Percentiles rank a stretch among this genome's conserved stretches.
These are phyloP conservation scores for sorghum (Sorghum bicolor) DNA, from an alignment of 176 grass and related monocot genomes.

Conservation along the genomic window Sorghum_bicolor_NCBIv3 NC_012875.2:58463501-58464000, in stretches of 20 bases:
- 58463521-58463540: too few species aligned
- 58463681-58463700: not conserved
- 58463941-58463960: slow-evolving; percentile 50
- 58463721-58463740: not conserved
- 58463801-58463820: too few species aligned
- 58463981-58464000: slow-evolving; percentile 3
- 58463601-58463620: not conserved
- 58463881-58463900: not conserved
- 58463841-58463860: not conserved
- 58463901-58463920: not conserved
- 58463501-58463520: too few species aligned
- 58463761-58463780: not conserved
- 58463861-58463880: not conserved
- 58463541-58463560: too few species aligned
- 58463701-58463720: not conserved
- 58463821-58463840: not conserved
- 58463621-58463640: not conserved
- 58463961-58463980: not conserved
- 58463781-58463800: too few species aligned
- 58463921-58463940: slow-evolving; percentile 41
- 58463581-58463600: too few species aligned
- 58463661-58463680: not conserved
- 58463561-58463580: too few species aligned
- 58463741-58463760: slow-evolving; percentile 3
- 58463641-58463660: not conserved